These are phyloP conservation scores for Penicillium pancosmium DNA, from an alignment of 495 filamentous ascomycete species.

Conservation along the genomic window DNA sequence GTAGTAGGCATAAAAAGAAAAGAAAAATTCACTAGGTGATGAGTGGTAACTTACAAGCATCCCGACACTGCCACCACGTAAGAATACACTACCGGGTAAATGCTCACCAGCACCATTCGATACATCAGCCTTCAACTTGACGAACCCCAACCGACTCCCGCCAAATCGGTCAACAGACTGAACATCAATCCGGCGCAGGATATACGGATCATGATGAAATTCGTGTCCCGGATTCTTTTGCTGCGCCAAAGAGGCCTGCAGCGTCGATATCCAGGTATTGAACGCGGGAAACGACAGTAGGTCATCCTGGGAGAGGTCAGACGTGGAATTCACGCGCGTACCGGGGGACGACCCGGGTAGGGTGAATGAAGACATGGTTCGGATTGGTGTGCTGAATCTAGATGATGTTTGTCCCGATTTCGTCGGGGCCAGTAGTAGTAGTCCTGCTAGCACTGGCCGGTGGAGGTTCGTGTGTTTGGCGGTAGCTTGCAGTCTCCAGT, in stretches of 20 bases:
- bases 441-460: neutral
- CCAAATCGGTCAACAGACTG: slow-evolving; percentile 78
- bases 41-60: slow-evolving; percentile 64
- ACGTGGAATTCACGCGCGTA: slow-evolving; percentile 57
- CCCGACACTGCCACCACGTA: slow-evolving; percentile 79
- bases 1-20: neutral
- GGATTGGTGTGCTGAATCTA: slow-evolving; percentile 8
- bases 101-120: slow-evolving; percentile 63
- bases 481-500: slow-evolving; percentile 13
- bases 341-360: slow-evolving; percentile 9
- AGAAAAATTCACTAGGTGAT: neutral
- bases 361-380: slow-evolving; percentile 19
- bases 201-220: slow-evolving; percentile 72
- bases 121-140: slow-evolving; percentile 72
- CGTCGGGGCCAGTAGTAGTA: neutral
- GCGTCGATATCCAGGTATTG: slow-evolving; percentile 68
- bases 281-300: slow-evolving; percentile 75
- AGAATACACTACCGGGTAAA: slow-evolving; percentile 77
- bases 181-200: slow-evolving; percentile 67
- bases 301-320: slow-evolving; percentile 61
- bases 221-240: slow-evolving; percentile 65
- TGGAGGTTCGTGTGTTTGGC: slow-evolving; percentile 1
- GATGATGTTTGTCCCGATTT: slow-evolving; percentile 3
- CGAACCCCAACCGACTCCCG: slow-evolving; percentile 66
- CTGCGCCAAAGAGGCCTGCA: slow-evolving; percentile 64